These are phyloP conservation scores for Xylariaceae sp. DNA, from an alignment of 2,329 filamentous ascomycete species.

Conservation along the genomic window DNA sequence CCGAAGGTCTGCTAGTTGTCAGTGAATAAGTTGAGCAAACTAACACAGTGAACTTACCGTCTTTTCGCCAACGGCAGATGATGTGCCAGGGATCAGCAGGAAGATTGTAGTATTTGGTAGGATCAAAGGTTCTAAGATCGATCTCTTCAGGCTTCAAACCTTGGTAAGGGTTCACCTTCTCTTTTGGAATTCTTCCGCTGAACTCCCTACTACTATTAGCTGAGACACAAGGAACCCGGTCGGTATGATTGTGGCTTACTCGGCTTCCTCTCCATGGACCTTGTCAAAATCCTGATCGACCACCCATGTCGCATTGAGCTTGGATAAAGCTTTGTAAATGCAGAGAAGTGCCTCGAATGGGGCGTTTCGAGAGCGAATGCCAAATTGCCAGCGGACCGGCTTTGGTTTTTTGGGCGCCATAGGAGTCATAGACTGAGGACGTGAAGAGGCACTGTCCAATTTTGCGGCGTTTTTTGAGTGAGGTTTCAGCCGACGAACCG, in stretches of 20 bases:
- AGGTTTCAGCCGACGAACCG: conserved; percentile 75
- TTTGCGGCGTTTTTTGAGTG: conserved; percentile 70
- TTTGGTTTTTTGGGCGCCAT: conserved; percentile 68
- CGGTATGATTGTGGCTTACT: conserved; percentile 22
- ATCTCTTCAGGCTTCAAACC: conserved; percentile 25
- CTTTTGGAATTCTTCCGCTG: neutral
- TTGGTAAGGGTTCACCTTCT: conserved; percentile 23
- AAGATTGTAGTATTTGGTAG: conserved; percentile 68
- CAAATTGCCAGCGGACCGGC: conserved; percentile 94
- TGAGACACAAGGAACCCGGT: no score
- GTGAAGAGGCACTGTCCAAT: conserved; percentile 58
- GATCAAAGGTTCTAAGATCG: conserved; percentile 40
- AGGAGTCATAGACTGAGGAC: conserved; percentile 60
- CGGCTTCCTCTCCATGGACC: conserved; percentile 39
- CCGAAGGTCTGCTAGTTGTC: conserved; percentile 33
- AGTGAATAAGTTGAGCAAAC: conserved; percentile 41
- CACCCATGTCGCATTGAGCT: conserved; percentile 87
- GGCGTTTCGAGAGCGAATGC: conserved; percentile 89
- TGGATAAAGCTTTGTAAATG: conserved; percentile 86
- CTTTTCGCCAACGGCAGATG: conserved; percentile 80
- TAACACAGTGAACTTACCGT: conserved; percentile 59
- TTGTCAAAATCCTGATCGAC: conserved; percentile 56
- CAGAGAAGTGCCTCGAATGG: conserved; percentile 92
- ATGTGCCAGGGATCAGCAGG: conserved; percentile 95
- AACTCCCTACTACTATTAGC: no score